Percentiles rank a stretch among this genome's conserved stretches.
phyloP scores from a whole-genome alignment of 257 asterid genomes.

The Pogostemon cablin region DNA sequence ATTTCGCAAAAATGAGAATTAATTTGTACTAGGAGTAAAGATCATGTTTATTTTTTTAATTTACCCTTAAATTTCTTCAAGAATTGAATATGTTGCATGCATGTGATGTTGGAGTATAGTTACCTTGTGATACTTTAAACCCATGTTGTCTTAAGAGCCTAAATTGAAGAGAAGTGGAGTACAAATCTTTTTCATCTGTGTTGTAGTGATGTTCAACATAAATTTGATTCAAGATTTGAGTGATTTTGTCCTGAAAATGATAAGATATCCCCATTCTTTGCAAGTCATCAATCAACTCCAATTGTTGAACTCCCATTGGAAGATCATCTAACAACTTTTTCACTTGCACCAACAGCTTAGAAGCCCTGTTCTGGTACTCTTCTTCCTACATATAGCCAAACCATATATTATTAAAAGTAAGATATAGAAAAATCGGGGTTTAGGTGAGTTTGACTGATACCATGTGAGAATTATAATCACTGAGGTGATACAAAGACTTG shows the following conservation, averaged over 20 bases:
- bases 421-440: too few relatives aligned
- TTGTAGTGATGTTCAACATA: background rate
- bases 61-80: background rate
- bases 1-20: too few relatives aligned
- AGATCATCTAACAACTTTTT: constrained; percentile 29
- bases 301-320: background rate
- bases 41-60: too few relatives aligned
- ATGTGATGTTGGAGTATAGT: background rate
- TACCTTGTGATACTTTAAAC: constrained; percentile 46
- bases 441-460: too few relatives aligned
- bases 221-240: constrained; percentile 14
- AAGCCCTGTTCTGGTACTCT: constrained; percentile 20
- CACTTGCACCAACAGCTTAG: constrained; percentile 36
- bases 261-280: constrained; percentile 43
- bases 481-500: too few relatives aligned
- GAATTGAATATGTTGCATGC: background rate
- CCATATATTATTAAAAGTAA: background rate
- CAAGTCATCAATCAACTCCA: constrained; percentile 44
- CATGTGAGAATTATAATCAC: too few relatives aligned
- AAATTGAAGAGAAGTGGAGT: constrained; percentile 43
- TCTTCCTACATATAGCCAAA: constrained; percentile 25
- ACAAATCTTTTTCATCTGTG: constrained; percentile 25
- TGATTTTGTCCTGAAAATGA: constrained; percentile 41
- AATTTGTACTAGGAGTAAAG: too few relatives aligned
- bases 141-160: constrained; percentile 49